Evolutionary conservation across 495 filamentous ascomycete genomes (phyloP).

Genomic region (Achaetomiella virescens): DNA sequence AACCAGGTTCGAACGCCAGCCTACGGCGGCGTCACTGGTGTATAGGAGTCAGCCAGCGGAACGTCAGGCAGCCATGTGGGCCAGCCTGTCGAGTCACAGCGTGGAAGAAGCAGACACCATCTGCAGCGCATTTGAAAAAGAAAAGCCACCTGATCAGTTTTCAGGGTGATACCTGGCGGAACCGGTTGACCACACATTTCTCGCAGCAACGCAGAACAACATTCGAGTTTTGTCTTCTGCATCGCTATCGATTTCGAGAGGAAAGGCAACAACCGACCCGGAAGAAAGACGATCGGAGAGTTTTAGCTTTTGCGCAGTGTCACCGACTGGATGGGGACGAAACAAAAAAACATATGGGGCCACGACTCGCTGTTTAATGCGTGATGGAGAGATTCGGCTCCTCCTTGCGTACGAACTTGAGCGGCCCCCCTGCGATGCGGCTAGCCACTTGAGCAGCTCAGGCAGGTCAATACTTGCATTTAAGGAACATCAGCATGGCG

Average conservation of each 20-base stretch:
- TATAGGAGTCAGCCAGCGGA: constrained; percentile 11
- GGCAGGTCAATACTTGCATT: constrained; percentile 4
- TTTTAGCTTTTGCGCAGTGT: neutral
- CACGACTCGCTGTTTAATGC: no score
- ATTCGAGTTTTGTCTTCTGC: neutral
- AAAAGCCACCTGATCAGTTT: constrained; percentile 24
- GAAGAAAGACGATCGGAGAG: constrained; percentile 15
- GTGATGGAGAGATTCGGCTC: no score
- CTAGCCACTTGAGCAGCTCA: no score
- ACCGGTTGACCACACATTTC: constrained; percentile 16
- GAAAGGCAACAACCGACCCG: constrained; percentile 13
- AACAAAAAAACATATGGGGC: no score
- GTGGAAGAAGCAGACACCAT: constrained; percentile 1
- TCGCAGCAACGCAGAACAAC: neutral
- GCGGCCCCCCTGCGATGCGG: no score
- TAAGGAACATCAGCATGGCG: constrained; percentile 16
- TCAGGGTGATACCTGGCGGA: constrained; percentile 36
- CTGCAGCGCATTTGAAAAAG: neutral
- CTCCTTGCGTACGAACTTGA: no score
- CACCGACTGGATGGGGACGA: neutral
- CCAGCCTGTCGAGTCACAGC: constrained; percentile 4
- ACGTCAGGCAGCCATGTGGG: constrained; percentile 3
- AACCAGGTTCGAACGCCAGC: constrained; percentile 31
- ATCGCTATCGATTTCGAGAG: neutral
- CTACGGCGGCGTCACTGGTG: constrained; percentile 39